Evolutionary conservation across 768 basidiomycete genomes (phyloP).

Genomic region (Suillus hirtellus): DNA sequence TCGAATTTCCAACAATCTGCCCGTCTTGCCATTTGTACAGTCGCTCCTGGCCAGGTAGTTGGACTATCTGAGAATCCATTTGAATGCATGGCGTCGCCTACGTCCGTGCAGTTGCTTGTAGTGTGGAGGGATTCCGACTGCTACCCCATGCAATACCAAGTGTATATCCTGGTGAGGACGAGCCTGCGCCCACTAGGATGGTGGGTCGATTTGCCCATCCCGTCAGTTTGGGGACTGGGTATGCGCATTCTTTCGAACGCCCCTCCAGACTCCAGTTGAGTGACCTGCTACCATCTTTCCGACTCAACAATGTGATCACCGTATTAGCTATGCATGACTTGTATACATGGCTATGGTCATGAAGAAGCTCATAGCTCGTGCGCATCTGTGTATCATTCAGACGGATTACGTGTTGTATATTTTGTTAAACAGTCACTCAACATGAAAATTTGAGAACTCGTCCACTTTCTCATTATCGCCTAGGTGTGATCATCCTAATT

Average conservation of each 20-base stretch:
- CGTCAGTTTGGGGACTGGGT: neutral
- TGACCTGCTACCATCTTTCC: neutral
- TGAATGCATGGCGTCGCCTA: neutral
- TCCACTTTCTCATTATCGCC: neutral
- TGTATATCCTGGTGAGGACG: neutral
- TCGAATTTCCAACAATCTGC: neutral
- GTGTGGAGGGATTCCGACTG: neutral
- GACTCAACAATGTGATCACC: too few species aligned
- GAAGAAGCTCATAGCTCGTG: neutral
- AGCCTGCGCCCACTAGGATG: conserved; percentile 1
- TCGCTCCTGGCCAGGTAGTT: neutral
- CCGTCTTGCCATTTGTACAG: neutral
- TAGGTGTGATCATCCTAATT: neutral
- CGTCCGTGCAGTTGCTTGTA: conserved; percentile 1
- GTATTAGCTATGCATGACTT: neutral
- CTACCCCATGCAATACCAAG: neutral
- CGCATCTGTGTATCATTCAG: neutral
- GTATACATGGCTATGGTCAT: neutral
- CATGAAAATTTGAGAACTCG: neutral
- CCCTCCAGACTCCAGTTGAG: neutral
- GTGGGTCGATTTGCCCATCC: conserved; percentile 5
- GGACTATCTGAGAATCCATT: neutral
- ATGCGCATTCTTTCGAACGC: neutral
- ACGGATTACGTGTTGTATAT: neutral
- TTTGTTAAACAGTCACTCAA: neutral